phyloP scores from a whole-genome alignment of 75 land plant genomes.

The Adiantum capillusveneris region DNA sequence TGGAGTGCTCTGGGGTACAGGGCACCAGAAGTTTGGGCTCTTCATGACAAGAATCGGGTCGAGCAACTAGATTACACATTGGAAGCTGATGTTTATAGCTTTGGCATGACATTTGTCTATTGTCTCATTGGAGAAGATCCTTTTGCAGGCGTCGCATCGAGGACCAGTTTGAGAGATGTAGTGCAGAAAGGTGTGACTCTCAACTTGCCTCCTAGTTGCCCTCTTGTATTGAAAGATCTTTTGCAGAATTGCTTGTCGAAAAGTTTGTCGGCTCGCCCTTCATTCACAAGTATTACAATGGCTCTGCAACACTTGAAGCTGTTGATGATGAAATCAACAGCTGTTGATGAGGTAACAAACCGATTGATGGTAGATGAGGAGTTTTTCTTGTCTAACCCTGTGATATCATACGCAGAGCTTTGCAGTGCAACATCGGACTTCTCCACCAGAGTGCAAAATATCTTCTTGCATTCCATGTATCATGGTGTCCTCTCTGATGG shows the following conservation, averaged over 20 bases:
- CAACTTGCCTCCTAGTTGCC: neutral
- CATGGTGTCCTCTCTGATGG: conserved; percentile 10
- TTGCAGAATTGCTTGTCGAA: conserved; percentile 2
- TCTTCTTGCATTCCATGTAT: neutral
- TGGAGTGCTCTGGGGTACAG: neutral
- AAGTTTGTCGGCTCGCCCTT: neutral
- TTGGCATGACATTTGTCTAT: conserved; percentile 9
- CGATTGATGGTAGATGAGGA: conserved; percentile 1
- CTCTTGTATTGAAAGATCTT: neutral
- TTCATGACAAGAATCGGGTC: neutral
- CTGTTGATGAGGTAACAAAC: neutral
- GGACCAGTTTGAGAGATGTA: neutral
- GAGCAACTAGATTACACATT: neutral
- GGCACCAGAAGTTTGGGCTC: conserved; percentile 7
- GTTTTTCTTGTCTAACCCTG: neutral
- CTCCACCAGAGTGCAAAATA: neutral
- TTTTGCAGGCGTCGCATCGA: neutral
- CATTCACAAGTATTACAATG: neutral
- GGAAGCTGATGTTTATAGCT: conserved; percentile 14
- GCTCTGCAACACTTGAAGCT: neutral
- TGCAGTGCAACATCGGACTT: neutral
- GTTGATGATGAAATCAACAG: neutral
- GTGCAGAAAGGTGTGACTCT: neutral
- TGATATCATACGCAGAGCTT: conserved; percentile 4
- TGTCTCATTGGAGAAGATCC: conserved; percentile 12